Evolutionary conservation across 2,329 filamentous ascomycete genomes (phyloP), one percentile per base, ranked within the genome.

Genomic region (Fusarium marasasianum): DNA sequence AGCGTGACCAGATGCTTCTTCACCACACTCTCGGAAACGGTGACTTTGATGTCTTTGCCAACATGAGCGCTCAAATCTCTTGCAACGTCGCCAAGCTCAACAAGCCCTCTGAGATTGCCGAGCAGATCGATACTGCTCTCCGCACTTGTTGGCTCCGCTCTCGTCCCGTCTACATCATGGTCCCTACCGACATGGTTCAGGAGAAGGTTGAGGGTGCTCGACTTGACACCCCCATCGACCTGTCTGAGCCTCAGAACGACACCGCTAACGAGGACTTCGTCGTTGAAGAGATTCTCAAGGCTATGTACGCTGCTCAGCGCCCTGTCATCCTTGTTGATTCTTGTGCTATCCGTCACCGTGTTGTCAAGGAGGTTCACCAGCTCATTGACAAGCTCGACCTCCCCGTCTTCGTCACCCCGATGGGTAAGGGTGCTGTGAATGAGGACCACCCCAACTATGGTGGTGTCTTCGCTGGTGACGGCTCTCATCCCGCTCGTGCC

Each of bases 341-440:
- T 40, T 96, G 94, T 78, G 92, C 94, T 17, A 91, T 95, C 73
- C 91, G 94, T 40, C 93, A 96, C 79, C 87, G 91, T 47, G 92
- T 93, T 22, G 82, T 95, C 3, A 82, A 90, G 2, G 94, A 96
- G 81, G 91, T 94, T 24, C 90, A 93, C 75, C 88, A 89, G 13
- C 85, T 98, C 22, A 85, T 97, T 58, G 86, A 91, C 69, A 93
- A 92, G 81, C 93, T 93, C 2, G 86, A 90, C 8, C 85, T 97
- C 13, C 94, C 95, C 9, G 92, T 93, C 0, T 97, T 96, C 77
- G 93, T 95, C n/a, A 93, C 94, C 1, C 94, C 94, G 6, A 97
- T 97, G 93, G 94, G 94, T 53, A 97, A 97, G 84, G 90, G 94
- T 24, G 93, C 93, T 26, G 89, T 98, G 53, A 89, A 96, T 77